Conservation (phyloP, 768 basidiomycete species). For the Lanmaoa pseudosensibilis region DNA sequence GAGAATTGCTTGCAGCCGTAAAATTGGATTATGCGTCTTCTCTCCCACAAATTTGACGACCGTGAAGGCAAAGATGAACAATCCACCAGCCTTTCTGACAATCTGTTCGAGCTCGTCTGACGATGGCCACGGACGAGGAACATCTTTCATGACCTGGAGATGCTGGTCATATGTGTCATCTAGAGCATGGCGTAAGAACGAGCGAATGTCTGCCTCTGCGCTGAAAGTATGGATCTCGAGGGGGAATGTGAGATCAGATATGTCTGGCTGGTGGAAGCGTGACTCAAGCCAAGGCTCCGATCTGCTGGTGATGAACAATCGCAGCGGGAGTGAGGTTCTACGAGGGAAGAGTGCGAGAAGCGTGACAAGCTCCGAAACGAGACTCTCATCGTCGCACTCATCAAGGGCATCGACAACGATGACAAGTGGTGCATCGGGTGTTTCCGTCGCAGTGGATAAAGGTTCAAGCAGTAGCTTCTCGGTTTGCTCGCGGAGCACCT, state of each 20-base stretch:
- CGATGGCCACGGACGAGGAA: slow-evolving; percentile 28
- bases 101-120: slow-evolving; percentile 19
- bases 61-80: slow-evolving; percentile 32
- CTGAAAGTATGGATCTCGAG: slow-evolving; percentile 26
- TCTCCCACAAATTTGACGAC: slow-evolving; percentile 28
- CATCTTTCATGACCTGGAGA: slow-evolving; percentile 14
- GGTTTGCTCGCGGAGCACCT: slow-evolving; percentile 32
- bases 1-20: slow-evolving; percentile 15
- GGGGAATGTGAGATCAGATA: slow-evolving; percentile 9
- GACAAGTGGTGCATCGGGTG: slow-evolving; percentile 11
- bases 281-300: slow-evolving; percentile 20
- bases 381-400: slow-evolving; percentile 27
- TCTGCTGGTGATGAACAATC: slow-evolving; percentile 30
- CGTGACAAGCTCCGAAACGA: slow-evolving; percentile 26
- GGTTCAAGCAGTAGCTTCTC: slow-evolving; percentile 27
- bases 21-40: slow-evolving; percentile 12
- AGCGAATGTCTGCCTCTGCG: slow-evolving; percentile 21
- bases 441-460: slow-evolving; percentile 11
- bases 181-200: slow-evolving; percentile 22
- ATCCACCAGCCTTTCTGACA: slow-evolving; percentile 21
- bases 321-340: slow-evolving; percentile 18
- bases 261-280: slow-evolving; percentile 15
- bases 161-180: slow-evolving; percentile 18
- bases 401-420: slow-evolving; percentile 27
- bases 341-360: slow-evolving; percentile 21